phyloP scores from a whole-genome alignment of 2,329 filamentous ascomycete species.

The Arachnomyces sp. region DNA sequence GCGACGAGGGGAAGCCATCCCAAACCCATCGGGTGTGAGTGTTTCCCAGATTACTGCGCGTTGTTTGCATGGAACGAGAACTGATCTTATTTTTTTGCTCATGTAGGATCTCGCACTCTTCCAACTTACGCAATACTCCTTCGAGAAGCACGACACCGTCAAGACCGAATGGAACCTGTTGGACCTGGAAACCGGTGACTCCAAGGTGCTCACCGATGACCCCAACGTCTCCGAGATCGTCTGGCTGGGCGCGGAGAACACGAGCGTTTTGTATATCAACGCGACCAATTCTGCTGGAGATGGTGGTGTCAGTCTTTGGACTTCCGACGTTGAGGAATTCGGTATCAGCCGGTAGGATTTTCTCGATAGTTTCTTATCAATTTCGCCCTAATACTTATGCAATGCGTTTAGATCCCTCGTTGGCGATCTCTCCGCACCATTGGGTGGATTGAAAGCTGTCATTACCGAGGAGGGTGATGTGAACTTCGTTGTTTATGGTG shows the following conservation, averaged over 20 bases:
- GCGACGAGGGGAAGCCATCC: constrained; percentile 27
- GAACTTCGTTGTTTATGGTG: constrained; percentile 48
- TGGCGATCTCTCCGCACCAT: constrained; percentile 28
- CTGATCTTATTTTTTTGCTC: constrained; percentile 2
- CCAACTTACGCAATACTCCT: constrained; percentile 67
- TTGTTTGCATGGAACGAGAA: neutral
- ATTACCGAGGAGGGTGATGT: constrained; percentile 35
- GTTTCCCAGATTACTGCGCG: neutral
- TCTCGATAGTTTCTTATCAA: neutral
- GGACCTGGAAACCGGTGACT: constrained; percentile 58
- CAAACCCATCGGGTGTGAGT: constrained; percentile 34
- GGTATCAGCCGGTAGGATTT: constrained; percentile 21
- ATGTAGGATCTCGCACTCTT: constrained; percentile 38
- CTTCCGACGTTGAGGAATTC: constrained; percentile 27
- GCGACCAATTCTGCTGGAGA: constrained; percentile 32
- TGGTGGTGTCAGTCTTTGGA: constrained; percentile 33
- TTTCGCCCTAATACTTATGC: neutral
- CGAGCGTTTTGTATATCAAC: constrained; percentile 51
- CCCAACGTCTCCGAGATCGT: constrained; percentile 58
- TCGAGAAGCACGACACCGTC: constrained; percentile 59
- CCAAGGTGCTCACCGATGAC: constrained; percentile 57
- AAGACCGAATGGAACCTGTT: constrained; percentile 58
- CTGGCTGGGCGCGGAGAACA: constrained; percentile 65
- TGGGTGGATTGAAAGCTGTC: constrained; percentile 32
- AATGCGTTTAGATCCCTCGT: constrained; percentile 27